Conservation (phyloP, 2,329 filamentous ascomycete genomes). For the Biscogniauxia mediterranea region DNA sequence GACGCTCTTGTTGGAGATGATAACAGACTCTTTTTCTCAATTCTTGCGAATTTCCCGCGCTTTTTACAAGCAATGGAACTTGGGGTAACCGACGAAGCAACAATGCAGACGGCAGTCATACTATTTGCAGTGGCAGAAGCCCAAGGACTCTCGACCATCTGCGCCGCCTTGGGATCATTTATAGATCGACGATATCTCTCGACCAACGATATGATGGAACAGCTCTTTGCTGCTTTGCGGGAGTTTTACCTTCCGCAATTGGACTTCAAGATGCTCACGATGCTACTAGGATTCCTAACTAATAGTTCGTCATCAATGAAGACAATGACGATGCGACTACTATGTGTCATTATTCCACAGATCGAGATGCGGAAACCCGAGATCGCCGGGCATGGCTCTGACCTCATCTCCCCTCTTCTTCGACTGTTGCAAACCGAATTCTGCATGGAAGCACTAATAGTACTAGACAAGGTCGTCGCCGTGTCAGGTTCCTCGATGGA, state of each 20-base stretch:
- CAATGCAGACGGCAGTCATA: constrained; percentile 63
- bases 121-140: constrained; percentile 71
- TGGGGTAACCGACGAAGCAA: constrained; percentile 51
- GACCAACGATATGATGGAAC: constrained; percentile 72
- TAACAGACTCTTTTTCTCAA: constrained; percentile 75
- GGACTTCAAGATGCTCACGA: constrained; percentile 83
- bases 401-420: constrained; percentile 89
- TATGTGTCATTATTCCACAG: constrained; percentile 80
- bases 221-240: constrained; percentile 71
- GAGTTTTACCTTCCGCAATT: constrained; percentile 77
- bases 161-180: constrained; percentile 68
- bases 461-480: constrained; percentile 92
- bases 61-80: constrained; percentile 79
- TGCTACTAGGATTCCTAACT: constrained; percentile 86
- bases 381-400: constrained; percentile 85
- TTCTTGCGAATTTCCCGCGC: constrained; percentile 88
- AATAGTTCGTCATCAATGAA: constrained; percentile 90
- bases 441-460: constrained; percentile 86
- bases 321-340: constrained; percentile 85
- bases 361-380: constrained; percentile 92
- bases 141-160: constrained; percentile 67
- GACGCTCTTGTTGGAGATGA: constrained; percentile 80
- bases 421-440: constrained; percentile 89
- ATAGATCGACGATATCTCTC: constrained; percentile 64
- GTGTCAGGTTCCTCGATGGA: constrained; percentile 92